Base-by-base conservation (phyloP, 768 basidiomycete species). In the Psilocybe sp. region DNA sequence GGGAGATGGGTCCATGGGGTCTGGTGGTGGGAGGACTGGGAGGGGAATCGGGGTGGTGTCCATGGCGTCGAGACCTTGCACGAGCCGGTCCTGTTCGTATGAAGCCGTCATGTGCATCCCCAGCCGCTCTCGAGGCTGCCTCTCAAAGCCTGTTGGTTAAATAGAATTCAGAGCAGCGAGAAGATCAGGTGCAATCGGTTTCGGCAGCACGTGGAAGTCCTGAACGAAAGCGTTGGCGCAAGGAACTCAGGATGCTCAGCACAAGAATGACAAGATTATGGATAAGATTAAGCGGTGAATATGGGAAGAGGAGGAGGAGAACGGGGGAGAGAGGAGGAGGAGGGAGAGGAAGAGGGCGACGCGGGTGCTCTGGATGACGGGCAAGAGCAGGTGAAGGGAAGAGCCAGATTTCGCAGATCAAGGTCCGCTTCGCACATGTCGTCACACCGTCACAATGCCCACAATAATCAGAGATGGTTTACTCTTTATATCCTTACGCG, bases 81-180 rank as follows among this genome's bases (percentile, higher is more conserved):
- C 50, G 48, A 63, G 62, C 40, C 62, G 47, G 47, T 64, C 63
- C 64, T 64, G 67, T 57, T 67, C 67, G 59, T 68, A 72, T 40
- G 63, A 62, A 49, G 49, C 59, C 51, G 62, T 60, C 44, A 52
- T 53, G 41, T 62, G 56, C 60, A 60, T 58, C 32, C 52, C 54
- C 53, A 35, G 16, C 42, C 23, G 20, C 39, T 36, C 35, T 28
- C 16, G 20, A 20, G 6, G 38, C n/a, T 38, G 42, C 42, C 49
- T 40, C 47, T 28, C 23, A 44, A 45, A 42, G 50, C 23, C 19
- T 45, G 41, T 31, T 28, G 32, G 45, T 58, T 60, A 60, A 58
- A 62, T 62, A 61, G 38, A 43, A 39, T 46, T 23, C 44, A 47
- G 35, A 50, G 41, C 32, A 32, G 43, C 38, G 41, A 49, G 47